Evolutionary conservation across 2,329 filamentous ascomycete species (phyloP), one percentile per base, ranked within the genome.

Genomic region (Diaporthe citri): DNA sequence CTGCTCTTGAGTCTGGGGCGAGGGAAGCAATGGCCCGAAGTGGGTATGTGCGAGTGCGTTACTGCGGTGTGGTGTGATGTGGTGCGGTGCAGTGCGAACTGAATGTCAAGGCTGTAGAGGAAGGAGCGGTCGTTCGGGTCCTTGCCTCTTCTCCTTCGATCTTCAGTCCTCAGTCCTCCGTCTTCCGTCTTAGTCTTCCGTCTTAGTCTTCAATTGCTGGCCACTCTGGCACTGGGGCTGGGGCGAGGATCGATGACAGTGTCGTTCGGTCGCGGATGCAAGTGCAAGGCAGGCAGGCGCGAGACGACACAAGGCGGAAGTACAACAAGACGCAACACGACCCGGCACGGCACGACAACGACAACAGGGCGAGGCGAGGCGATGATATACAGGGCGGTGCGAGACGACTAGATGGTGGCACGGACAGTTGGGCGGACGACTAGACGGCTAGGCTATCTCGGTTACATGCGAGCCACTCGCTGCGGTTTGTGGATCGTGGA

Each of bases 401-500:
- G 62, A 67, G 46, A 67, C 46, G 64, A 52, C 46, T 55, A 55
- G 48, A 69, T 22, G 48, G 48, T 48, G 64, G 64, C 64, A 69
- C 64, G 64, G 64, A 41, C 64, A 41, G 48, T 28, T 25, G 48
- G n/a, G 15, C 34, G 64, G 48, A 22, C n/a, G 46, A 28, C 48
- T 69, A 52, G 34, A 55, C 22, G 46, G 34, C 48, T 55, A 41
- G 48, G 64, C 64, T 69, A 69, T 69, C 48, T 55, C 48, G 64
- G 64, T 55, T 69, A 69, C 64, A 48, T 55, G 64, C 48, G 48
- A 69, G 64, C 64, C 64, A 69, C 46, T 41, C 34, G 31, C 25
- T 41, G 48, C 64, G 28, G 64, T 22, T 36, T 25, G 64, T 31
- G 46, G 64, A 51, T 41, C 15, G 31, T 25, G 46, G 64, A 51